Evolutionary conservation across 2,329 filamentous ascomycete species (phyloP), one percentile per base, ranked within the genome.

Genomic region (Chalara sp.): DNA sequence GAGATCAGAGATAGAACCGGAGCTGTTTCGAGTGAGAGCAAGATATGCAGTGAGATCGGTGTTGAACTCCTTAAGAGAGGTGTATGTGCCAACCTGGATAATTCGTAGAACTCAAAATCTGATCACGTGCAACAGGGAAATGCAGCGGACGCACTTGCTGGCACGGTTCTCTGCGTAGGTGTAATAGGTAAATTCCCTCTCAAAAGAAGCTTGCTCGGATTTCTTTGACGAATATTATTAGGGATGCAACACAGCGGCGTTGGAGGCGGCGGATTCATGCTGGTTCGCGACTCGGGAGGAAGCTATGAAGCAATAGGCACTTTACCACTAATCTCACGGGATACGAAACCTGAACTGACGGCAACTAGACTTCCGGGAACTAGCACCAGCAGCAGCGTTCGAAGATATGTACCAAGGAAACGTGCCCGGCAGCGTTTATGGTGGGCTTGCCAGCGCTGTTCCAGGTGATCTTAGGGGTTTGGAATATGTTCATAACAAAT

Each of bases 231-330:
- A 6, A 28, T 7, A n/a, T 33, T 21, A 21, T 21, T 21, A 76
- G 73, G 78, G 50, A 87, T 87, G 81, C 87, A 89, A 59, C 87
- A 91, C 65, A 80, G 79, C 40, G 91, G 92, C 12, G 86, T 96
- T 53, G 91, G 88, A 21, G 92, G 92, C 6, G 92, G 92, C 40
- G 92, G 92, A 2, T 97, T 97, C 69, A 87, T 90, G 77, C 75
- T 96, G 5, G 80, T 96, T 5, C 83, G 88, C 45, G 76, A 81
- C 33, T 71, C 80, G 12, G 74, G 88, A 52, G 89, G 89, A n/a
- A 73, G 74, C 13, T 95, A 91, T 64, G 89, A 95, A 63, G 84
- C 84, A 52, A 83, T 97, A 58, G 5, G 53, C 31, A 11, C 10
- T 31, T 11, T 12, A 39, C 46, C 28, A 13, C 21, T 45, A 30